Evolutionary conservation across 2,329 filamentous ascomycete species (phyloP), one percentile per base, ranked within the genome.

Genomic region (Ascochyta fabae): DNA sequence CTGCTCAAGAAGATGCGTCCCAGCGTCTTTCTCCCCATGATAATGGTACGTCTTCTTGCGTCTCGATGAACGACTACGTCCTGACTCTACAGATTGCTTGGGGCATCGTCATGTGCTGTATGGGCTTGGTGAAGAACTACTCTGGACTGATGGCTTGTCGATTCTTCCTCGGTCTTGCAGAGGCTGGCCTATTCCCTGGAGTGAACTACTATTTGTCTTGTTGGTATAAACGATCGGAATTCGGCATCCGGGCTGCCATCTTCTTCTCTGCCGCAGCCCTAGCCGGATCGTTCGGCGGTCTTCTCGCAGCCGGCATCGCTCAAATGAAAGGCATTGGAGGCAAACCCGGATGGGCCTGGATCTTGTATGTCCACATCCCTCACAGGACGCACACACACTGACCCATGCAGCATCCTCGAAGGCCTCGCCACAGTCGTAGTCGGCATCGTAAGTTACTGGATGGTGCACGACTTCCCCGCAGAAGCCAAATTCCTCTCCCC

Each of bases 261-360:
- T 94, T 95, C 79, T 96, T 95, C 79, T 92, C 89, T 0, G 89
- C 90, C 0, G 91, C 91, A 0, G 90, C 91, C 0, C 77, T 95
- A 0, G 88, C 90, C 0, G 91, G 91, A 1, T 92, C 88, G 0
- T 92, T 92, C 60, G 89, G 88, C 67, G 89, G 89, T 3, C 82
- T 92, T 1, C 81, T 92, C 3, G 89, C 89, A 0, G 88, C 88
- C 3, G 89, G 83, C 0, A 92, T 92, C 60, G 83, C 84, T 34
- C 81, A 86, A 44, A 90, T 92, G 86, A 79, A 87, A 57, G 88
- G 88, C 1, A 76, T 88, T 9, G 83, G 81, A 2, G 74, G 73
- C 7, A 75, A 75, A 42, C 70, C 68, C n/a, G 75, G 75, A 15
- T 77, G 77, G 77, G 74, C 74, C 0, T 79, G 76, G 77, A 80